Conservation (phyloP, 768 basidiomycete species). For the Boletus rex-veris region DNA sequence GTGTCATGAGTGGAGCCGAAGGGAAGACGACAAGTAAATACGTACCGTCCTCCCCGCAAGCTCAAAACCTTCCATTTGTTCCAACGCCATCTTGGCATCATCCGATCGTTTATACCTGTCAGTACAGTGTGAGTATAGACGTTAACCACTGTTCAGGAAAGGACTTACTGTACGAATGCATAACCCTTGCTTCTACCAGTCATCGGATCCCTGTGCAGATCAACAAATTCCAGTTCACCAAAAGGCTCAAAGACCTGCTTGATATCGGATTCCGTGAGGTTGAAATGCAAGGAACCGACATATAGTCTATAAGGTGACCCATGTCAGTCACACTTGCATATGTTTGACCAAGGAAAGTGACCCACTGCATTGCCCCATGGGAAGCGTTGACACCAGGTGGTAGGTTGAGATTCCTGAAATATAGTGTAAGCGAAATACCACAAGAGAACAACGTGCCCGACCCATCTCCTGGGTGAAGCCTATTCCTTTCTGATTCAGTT, state of each 20-base stretch:
- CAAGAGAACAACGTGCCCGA: conserved; percentile 35
- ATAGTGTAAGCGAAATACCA: conserved; percentile 9
- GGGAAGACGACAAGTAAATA: conserved; percentile 4
- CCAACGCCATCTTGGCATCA: conserved; percentile 94
- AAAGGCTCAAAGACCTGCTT: conserved; percentile 99
- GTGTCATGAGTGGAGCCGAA: conserved; percentile 14
- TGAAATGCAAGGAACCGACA: conserved; percentile 95
- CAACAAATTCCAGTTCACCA: conserved; percentile 96
- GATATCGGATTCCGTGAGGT: conserved; percentile 94
- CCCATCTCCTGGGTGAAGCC: conserved; percentile 85
- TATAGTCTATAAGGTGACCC: conserved; percentile 62
- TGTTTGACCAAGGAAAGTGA: conserved; percentile 27
- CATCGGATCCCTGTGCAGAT: conserved; percentile 92
- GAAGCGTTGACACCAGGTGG: conserved; percentile 82
- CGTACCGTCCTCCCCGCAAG: conserved; percentile 89
- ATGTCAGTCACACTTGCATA: conserved; percentile 12
- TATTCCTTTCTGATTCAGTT: conserved; percentile 95
- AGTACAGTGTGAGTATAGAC: conserved; percentile 1
- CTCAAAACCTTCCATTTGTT: conserved; percentile 99
- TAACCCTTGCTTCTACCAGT: conserved; percentile 97
- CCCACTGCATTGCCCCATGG: conserved; percentile 82
- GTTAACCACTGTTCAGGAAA: background rate
- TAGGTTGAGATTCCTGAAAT: conserved; percentile 66
- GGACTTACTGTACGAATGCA: conserved; percentile 89
- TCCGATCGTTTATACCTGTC: conserved; percentile 82